phyloP scores from a whole-genome alignment of 352 stramenopile species.

The Pythium dissimile region DNA sequence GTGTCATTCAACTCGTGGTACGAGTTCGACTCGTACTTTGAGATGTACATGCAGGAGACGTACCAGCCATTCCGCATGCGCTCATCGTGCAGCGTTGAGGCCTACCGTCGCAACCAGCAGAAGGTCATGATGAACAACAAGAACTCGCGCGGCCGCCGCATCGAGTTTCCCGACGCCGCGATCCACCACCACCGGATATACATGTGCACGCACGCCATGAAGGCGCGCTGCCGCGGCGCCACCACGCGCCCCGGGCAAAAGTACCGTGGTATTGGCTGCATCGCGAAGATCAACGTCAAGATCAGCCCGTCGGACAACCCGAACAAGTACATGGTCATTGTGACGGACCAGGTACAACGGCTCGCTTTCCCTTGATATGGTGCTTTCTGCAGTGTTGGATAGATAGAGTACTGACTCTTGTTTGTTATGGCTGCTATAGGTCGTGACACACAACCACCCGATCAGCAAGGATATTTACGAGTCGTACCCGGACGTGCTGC shows the following conservation, averaged over 20 bases:
- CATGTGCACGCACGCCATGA: constrained; percentile 88
- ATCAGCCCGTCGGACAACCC: constrained; percentile 79
- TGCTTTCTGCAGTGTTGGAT: no score
- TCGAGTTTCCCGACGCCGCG: constrained; percentile 76
- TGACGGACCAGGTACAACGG: constrained; percentile 69
- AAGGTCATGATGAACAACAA: constrained; percentile 89
- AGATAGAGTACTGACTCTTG: not conserved
- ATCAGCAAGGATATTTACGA: constrained; percentile 85
- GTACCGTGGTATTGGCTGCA: constrained; percentile 80
- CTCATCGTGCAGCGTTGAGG: constrained; percentile 79
- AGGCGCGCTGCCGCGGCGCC: constrained; percentile 70
- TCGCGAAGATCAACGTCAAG: constrained; percentile 87
- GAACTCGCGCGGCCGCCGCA: constrained; percentile 70
- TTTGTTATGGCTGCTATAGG: constrained; percentile 31
- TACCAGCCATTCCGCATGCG: constrained; percentile 87
- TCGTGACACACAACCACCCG: constrained; percentile 82
- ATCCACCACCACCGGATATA: constrained; percentile 89
- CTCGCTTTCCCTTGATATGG: not conserved
- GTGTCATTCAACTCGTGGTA: constrained; percentile 88
- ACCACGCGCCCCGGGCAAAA: constrained; percentile 76
- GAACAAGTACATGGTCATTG: constrained; percentile 86
- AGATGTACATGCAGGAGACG: constrained; percentile 87
- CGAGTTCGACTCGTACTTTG: constrained; percentile 85
- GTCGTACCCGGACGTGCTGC: constrained; percentile 77
- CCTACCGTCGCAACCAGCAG: constrained; percentile 81